Evolutionary conservation across 371 early-diverging fungal species (phyloP).

Genomic region (Mucor mucedo): DNA sequence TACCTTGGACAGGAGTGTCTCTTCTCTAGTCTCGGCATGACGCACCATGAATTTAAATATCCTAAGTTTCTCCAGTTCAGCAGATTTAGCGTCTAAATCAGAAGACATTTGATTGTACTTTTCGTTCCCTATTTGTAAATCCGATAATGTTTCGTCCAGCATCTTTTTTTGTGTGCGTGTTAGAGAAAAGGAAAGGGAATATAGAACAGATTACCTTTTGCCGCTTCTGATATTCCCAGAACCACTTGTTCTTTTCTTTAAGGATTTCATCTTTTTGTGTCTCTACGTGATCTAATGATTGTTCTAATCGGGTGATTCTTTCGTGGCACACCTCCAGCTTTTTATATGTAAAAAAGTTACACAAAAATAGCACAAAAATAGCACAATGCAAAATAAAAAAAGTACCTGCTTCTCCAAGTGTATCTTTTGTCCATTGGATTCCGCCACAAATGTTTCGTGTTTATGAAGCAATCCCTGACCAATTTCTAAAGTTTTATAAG

Average conservation of each 20-base stretch:
- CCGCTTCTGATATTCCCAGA: conserved; percentile 43
- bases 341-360: conserved; percentile 22
- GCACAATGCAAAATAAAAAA: conserved; percentile 10
- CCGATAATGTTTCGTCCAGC: conserved; percentile 34
- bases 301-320: conserved; percentile 28
- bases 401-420: conserved; percentile 37
- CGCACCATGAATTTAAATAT: conserved; percentile 32
- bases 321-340: conserved; percentile 37
- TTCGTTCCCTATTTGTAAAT: conserved; percentile 36
- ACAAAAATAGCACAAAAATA: conserved; percentile 16
- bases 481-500: conserved; percentile 27
- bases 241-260: conserved; percentile 34
- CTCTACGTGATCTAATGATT: conserved; percentile 32
- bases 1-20: conserved; percentile 36
- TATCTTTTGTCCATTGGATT: conserved; percentile 34
- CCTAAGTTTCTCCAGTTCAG: conserved; percentile 36
- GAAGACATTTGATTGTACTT: conserved; percentile 31
- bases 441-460: conserved; percentile 42
- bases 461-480: conserved; percentile 46
- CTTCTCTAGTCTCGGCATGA: conserved; percentile 38
- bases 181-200: too few relatives aligned
- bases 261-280: conserved; percentile 28
- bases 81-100: conserved; percentile 26
- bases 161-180: conserved; percentile 23
- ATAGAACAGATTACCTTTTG: conserved; percentile 31